A percentile compares a stretch with the other conserved stretches of the same genome.
Conservation (phyloP, 2,329 filamentous ascomycete genomes). For the Aspergillus eucalypticola region DNA sequence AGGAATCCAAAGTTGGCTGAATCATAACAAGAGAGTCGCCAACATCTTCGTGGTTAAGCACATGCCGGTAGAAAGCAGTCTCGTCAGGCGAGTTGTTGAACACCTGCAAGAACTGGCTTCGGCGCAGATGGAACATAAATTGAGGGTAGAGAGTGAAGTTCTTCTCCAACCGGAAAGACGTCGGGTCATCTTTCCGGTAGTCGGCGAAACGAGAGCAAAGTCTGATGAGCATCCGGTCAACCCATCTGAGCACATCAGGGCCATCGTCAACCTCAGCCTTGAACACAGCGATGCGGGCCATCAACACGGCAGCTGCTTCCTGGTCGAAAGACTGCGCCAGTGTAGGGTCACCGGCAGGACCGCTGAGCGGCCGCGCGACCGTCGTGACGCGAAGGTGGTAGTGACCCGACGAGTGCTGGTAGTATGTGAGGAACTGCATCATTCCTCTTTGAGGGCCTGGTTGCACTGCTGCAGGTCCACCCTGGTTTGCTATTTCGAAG, state of each 20-base stretch:
- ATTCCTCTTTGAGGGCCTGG: constrained; percentile 88
- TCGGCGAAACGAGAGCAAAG: constrained; percentile 96
- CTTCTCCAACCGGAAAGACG: constrained; percentile 94
- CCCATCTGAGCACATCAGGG: constrained; percentile 96
- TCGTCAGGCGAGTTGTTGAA: constrained; percentile 99
- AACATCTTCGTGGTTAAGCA: constrained; percentile 95
- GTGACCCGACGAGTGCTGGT: constrained; percentile 94
- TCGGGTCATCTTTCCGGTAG: constrained; percentile 96
- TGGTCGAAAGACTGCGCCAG: constrained; percentile 98
- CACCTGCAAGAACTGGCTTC: constrained; percentile 96
- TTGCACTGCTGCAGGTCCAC: constrained; percentile 79
- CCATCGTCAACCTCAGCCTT: constrained; percentile 98
- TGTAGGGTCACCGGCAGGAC: constrained; percentile 88
- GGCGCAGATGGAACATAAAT: constrained; percentile 98
- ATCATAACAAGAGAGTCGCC: constrained; percentile 98
- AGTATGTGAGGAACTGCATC: constrained; percentile 98
- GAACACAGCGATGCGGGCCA: constrained; percentile 99
- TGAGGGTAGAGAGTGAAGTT: constrained; percentile 99
- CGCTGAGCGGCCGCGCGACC: constrained; percentile 84
- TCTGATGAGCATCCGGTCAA: constrained; percentile 96
- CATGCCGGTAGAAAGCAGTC: constrained; percentile 97
- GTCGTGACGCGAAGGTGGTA: constrained; percentile 96
- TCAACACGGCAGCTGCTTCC: constrained; percentile 93
- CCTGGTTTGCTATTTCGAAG: constrained; percentile 95
- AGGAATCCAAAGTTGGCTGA: constrained; percentile 94